phyloP scores from a whole-genome alignment of 148 eudicot species.

The Rhododendron vialii region DNA sequence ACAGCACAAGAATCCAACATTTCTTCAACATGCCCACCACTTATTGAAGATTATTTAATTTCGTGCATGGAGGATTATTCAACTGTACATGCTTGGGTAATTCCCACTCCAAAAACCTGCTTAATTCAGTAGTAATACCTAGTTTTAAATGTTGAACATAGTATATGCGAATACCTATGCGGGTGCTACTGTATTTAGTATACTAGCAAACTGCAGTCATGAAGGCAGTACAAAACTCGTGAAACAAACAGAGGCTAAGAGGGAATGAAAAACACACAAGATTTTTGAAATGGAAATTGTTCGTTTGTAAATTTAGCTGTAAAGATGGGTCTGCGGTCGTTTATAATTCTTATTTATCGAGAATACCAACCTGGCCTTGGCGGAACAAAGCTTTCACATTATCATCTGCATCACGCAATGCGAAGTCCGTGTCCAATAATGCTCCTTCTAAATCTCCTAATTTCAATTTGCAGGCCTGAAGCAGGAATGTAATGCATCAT shows the following conservation, averaged over 20 bases:
- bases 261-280: not conserved
- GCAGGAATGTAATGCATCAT: not conserved
- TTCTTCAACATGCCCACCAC: not conserved
- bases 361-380: slow-evolving; percentile 74
- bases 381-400: slow-evolving; percentile 78
- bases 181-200: not conserved
- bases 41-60: not conserved
- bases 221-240: not conserved
- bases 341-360: not conserved
- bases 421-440: slow-evolving; percentile 65
- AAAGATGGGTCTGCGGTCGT: not conserved
- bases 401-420: slow-evolving; percentile 69
- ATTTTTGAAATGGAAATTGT: not conserved
- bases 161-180: not conserved
- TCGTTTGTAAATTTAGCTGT: not conserved
- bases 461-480: slow-evolving; percentile 77
- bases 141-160: not conserved
- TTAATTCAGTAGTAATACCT: not conserved
- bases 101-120: not conserved
- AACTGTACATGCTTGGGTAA: not conserved
- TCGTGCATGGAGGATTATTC: not conserved
- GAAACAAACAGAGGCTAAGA: not conserved
- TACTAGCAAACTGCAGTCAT: not conserved
- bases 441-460: slow-evolving; percentile 77
- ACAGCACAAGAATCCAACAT: not conserved